phyloP scores from a whole-genome alignment of 768 basidiomycete species.

The Mycena pura region DNA sequence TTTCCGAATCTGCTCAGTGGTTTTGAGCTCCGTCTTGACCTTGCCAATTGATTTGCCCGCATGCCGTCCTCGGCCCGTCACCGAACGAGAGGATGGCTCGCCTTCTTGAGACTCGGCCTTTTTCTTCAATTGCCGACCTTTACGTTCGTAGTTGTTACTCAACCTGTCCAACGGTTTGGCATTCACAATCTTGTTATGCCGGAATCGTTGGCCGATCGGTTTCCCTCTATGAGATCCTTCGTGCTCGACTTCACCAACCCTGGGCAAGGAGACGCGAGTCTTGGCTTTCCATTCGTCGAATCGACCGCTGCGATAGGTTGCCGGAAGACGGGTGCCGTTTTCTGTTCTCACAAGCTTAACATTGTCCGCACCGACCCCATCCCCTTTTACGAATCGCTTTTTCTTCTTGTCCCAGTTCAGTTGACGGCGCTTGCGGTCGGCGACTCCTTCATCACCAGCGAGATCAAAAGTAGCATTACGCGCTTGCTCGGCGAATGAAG shows the following conservation, averaged over 20 bases:
- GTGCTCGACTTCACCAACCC: slow-evolving; percentile 82
- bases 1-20: slow-evolving; percentile 86
- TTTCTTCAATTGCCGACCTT: slow-evolving; percentile 67
- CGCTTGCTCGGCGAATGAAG: slow-evolving; percentile 87
- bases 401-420: slow-evolving; percentile 96
- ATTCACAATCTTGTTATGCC: slow-evolving; percentile 67
- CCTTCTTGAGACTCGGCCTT: slow-evolving; percentile 47
- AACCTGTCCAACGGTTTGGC: slow-evolving; percentile 84
- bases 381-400: slow-evolving; percentile 90
- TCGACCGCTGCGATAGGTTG: slow-evolving; percentile 89
- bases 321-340: slow-evolving; percentile 89
- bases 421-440: slow-evolving; percentile 64
- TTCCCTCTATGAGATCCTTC: slow-evolving; percentile 40
- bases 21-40: slow-evolving; percentile 86
- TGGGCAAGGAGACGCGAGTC: slow-evolving; percentile 73
- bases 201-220: slow-evolving; percentile 67
- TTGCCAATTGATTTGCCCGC: slow-evolving; percentile 65
- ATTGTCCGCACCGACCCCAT: slow-evolving; percentile 88
- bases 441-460: slow-evolving; percentile 73
- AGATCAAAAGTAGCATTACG: slow-evolving; percentile 83
- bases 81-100: slow-evolving; percentile 22
- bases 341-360: slow-evolving; percentile 94
- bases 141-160: slow-evolving; percentile 76
- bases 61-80: slow-evolving; percentile 49
- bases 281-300: slow-evolving; percentile 96